These are phyloP conservation scores for Ogataea paraovalis DNA, from an alignment of 805 yeast species.

Conservation along the genomic window DNA sequence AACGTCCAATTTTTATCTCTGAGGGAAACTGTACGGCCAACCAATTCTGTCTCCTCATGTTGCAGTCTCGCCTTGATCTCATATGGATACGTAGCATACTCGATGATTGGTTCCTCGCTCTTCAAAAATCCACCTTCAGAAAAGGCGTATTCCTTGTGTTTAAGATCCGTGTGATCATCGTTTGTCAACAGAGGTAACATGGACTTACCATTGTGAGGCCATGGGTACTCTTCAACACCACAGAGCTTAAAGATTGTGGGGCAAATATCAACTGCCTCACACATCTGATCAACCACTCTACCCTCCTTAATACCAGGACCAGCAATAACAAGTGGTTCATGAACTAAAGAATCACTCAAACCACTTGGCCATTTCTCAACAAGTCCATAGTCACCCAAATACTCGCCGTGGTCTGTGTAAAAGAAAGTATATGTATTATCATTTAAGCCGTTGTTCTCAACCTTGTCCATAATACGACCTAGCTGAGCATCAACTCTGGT, in stretches of 20 bases:
- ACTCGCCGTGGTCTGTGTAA: not conserved
- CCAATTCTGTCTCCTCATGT: not conserved
- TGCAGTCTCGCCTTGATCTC: not conserved
- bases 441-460: not conserved
- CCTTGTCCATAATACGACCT: not conserved
- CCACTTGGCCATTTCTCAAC: not conserved
- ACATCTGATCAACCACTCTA: not conserved
- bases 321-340: not conserved
- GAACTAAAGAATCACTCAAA: not conserved
- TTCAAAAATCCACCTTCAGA: not conserved
- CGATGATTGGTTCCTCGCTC: not conserved
- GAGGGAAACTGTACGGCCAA: not conserved
- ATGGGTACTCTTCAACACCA: not conserved
- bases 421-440: not conserved
- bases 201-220: not conserved
- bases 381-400: not conserved
- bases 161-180: not conserved
- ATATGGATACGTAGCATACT: not conserved
- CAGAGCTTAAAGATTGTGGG: not conserved
- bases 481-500: not conserved
- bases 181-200: not conserved
- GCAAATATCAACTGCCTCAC: not conserved
- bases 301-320: not conserved
- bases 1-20: not conserved
- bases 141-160: not conserved